Percentiles rank a stretch among this genome's conserved stretches.
Evolutionary conservation across 768 basidiomycete genomes (phyloP).

Genomic region (Tylopilus subfusipes): DNA sequence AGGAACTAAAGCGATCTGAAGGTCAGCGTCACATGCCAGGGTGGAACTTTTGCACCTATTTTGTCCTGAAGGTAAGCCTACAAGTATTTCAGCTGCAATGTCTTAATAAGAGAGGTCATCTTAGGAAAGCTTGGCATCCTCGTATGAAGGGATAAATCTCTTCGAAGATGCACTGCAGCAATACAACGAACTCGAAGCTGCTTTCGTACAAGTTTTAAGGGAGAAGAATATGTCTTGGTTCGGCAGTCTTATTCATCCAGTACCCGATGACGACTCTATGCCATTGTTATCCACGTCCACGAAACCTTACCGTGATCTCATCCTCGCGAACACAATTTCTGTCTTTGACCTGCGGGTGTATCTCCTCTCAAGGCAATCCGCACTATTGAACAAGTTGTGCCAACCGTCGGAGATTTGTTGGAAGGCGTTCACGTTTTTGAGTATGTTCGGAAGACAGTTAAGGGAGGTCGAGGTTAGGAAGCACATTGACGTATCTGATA

Average conservation of each 20-base stretch:
- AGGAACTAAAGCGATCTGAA: conserved; percentile 88
- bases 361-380: conserved; percentile 82
- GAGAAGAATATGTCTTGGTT: conserved; percentile 93
- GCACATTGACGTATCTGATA: not conserved
- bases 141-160: conserved; percentile 87
- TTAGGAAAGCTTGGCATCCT: conserved; percentile 91
- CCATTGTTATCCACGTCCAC: conserved; percentile 74
- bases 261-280: conserved; percentile 69
- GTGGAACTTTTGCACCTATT: conserved; percentile 99
- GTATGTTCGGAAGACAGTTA: conserved; percentile 69
- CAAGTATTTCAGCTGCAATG: not conserved
- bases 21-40: conserved; percentile 89
- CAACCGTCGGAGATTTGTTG: conserved; percentile 66
- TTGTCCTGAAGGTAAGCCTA: conserved; percentile 81
- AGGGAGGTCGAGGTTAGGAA: conserved; percentile 66
- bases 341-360: conserved; percentile 94
- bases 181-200: conserved; percentile 87
- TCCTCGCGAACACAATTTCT: conserved; percentile 85
- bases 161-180: conserved; percentile 85
- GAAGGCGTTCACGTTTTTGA: conserved; percentile 72
- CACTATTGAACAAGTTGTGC: conserved; percentile 66
- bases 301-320: conserved; percentile 87
- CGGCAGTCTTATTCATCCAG: conserved; percentile 72
- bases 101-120: conserved; percentile 3
- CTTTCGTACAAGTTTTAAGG: conserved; percentile 69